phyloP scores from a whole-genome alignment of 2,329 filamentous ascomycete species.

The Daldinia sp. region DNA sequence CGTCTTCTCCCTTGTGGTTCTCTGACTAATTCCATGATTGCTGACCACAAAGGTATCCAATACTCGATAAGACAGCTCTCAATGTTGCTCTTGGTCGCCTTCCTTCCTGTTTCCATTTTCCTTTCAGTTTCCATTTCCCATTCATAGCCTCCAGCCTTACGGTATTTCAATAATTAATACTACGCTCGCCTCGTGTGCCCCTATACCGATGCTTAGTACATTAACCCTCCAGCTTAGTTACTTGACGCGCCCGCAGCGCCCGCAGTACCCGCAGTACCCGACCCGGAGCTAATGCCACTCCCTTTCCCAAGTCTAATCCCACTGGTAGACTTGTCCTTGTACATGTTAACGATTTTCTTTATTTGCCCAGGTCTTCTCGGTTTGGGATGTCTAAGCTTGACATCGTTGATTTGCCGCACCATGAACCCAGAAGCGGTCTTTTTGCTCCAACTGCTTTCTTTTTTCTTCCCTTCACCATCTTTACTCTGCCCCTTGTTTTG shows the following conservation, averaged over 20 bases:
- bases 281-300: slow-evolving; percentile 18
- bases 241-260: not conserved
- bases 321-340: slow-evolving; percentile 43
- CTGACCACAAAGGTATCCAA: slow-evolving; percentile 16
- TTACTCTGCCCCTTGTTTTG: slow-evolving; percentile 33
- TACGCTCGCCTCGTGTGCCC: not conserved
- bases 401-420: slow-evolving; percentile 41
- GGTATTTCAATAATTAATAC: not conserved
- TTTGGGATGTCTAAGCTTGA: slow-evolving; percentile 43
- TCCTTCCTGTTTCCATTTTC: not conserved
- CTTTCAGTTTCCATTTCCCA: not conserved
- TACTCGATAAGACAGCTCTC: slow-evolving; percentile 29
- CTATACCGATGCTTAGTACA: not conserved
- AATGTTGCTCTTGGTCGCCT: slow-evolving; percentile 5
- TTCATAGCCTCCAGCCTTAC: not conserved
- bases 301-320: slow-evolving; percentile 24
- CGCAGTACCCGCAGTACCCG: not conserved
- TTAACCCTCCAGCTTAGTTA: not conserved
- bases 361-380: slow-evolving; percentile 45
- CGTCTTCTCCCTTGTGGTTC: not conserved
- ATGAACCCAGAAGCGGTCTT: slow-evolving; percentile 48
- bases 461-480: slow-evolving; percentile 23
- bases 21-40: not conserved
- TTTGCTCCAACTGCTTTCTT: slow-evolving; percentile 39
- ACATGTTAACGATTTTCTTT: slow-evolving; percentile 46